These are phyloP conservation scores for Rhynchosporium secalis DNA, from an alignment of 2,329 filamentous ascomycete genomes.

Conservation along the genomic window DNA sequence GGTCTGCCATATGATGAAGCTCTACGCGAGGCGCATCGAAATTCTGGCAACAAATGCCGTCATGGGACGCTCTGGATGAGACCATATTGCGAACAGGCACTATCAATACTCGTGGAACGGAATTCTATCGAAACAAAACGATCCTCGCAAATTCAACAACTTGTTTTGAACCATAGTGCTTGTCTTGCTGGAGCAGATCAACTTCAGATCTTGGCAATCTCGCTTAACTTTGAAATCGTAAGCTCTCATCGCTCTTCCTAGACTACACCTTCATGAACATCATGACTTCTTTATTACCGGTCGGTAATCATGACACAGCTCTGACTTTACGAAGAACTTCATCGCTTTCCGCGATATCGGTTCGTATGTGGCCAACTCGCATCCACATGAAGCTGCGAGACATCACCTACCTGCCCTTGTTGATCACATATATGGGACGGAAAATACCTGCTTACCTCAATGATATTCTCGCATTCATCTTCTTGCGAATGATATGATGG, in stretches of 20 bases:
- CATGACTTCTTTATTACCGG: conserved; percentile 85
- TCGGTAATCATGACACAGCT: conserved; percentile 77
- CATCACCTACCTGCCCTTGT: conserved; percentile 72
- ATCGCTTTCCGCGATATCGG: conserved; percentile 85
- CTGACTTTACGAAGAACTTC: conserved; percentile 67
- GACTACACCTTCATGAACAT: conserved; percentile 78
- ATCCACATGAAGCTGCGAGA: conserved; percentile 79
- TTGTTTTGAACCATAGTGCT: too few species aligned
- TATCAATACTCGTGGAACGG: too few species aligned
- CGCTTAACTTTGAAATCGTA: conserved; percentile 44
- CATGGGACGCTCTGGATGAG: conserved; percentile 42
- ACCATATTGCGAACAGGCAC: conserved; percentile 46
- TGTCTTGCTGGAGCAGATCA: too few species aligned
- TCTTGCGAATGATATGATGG: conserved; percentile 86
- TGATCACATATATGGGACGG: conserved; percentile 64
- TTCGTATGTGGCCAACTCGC: conserved; percentile 88
- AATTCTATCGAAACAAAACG: too few species aligned
- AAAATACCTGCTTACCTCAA: too few species aligned
- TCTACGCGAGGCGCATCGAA: conserved; percentile 74
- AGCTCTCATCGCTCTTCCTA: conserved; percentile 76
- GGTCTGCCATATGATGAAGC: conserved; percentile 74
- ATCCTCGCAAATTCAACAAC: too few species aligned
- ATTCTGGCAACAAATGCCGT: conserved; percentile 68
- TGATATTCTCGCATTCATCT: conserved; percentile 73
- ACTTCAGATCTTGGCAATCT: too few species aligned